Evolutionary conservation across 495 filamentous ascomycete species (phyloP).

Genomic region (Rhypophila decipiens): DNA sequence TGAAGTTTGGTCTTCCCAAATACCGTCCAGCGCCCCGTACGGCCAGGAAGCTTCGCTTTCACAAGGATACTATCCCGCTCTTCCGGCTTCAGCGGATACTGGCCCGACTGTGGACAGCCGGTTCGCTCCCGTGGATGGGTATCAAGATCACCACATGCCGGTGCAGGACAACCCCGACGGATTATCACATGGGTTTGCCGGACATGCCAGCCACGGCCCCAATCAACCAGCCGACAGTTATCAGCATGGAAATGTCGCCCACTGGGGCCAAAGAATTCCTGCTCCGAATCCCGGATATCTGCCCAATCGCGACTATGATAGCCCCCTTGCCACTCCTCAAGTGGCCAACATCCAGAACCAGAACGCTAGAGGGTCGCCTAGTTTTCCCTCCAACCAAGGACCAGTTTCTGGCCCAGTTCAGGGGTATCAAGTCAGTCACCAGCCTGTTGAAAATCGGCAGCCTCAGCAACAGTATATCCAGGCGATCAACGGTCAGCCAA

Average conservation of each 20-base stretch:
- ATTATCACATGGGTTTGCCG: conserved; percentile 9
- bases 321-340: conserved; percentile 16
- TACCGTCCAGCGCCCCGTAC: conserved; percentile 10
- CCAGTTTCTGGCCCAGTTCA: neutral
- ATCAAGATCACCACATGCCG: conserved; percentile 11
- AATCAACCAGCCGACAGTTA: conserved; percentile 12
- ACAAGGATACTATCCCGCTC: conserved; percentile 11
- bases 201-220: conserved; percentile 1
- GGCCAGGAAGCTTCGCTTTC: conserved; percentile 12
- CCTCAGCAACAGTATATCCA: conserved; percentile 12
- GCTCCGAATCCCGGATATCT: conserved; percentile 10
- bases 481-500: conserved; percentile 12
- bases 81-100: conserved; percentile 9
- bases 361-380: conserved; percentile 9
- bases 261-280: conserved; percentile 16
- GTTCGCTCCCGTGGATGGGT: conserved; percentile 17
- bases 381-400: conserved; percentile 9
- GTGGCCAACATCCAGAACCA: conserved; percentile 8
- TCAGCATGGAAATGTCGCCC: conserved; percentile 8
- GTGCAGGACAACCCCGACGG: conserved; percentile 10
- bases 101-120: conserved; percentile 14
- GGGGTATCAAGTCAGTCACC: conserved; percentile 12
- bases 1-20: conserved; percentile 15
- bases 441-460: conserved; percentile 4
- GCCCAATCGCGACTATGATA: conserved; percentile 15